phyloP scores from a whole-genome alignment of 2,329 filamentous ascomycete species.

The Microsporum ferrugineum region DNA sequence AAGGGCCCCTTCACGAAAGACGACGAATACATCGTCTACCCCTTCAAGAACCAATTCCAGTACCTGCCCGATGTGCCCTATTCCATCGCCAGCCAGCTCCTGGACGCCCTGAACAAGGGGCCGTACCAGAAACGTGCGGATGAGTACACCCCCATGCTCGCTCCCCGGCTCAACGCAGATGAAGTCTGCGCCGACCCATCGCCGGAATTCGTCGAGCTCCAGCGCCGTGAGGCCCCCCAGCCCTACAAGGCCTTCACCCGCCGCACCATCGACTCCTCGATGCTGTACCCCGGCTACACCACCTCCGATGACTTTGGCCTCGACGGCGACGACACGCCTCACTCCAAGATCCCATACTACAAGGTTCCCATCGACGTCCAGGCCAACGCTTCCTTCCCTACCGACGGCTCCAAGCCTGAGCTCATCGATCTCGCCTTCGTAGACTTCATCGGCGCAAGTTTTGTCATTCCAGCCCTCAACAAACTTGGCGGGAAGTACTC shows the following conservation, averaged over 20 bases:
- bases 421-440: conserved; percentile 20
- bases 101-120: conserved; percentile 20
- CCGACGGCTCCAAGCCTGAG: conserved; percentile 15
- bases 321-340: conserved; percentile 26
- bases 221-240: conserved; percentile 2
- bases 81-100: conserved; percentile 20
- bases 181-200: conserved; percentile 15
- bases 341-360: conserved; percentile 20
- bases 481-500: conserved; percentile 23
- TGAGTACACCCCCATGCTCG: background rate
- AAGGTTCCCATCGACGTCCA: conserved; percentile 22
- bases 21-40: conserved; percentile 21
- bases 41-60: conserved; percentile 23
- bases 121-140: conserved; percentile 20
- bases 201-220: background rate
- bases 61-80: conserved; percentile 24
- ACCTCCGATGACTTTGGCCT: conserved; percentile 26
- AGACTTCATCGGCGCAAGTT: conserved; percentile 16
- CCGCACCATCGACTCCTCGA: conserved; percentile 16
- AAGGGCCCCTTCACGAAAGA: conserved; percentile 50
- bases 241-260: conserved; percentile 16
- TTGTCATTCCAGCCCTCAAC: conserved; percentile 17
- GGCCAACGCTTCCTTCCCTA: conserved; percentile 23
- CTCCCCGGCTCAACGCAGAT: conserved; percentile 4
- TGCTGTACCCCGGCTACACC: conserved; percentile 20